These are phyloP conservation scores for Theobroma grandiflorum DNA, from an alignment of 441 rosid genomes.

Conservation along the genomic window DNA sequence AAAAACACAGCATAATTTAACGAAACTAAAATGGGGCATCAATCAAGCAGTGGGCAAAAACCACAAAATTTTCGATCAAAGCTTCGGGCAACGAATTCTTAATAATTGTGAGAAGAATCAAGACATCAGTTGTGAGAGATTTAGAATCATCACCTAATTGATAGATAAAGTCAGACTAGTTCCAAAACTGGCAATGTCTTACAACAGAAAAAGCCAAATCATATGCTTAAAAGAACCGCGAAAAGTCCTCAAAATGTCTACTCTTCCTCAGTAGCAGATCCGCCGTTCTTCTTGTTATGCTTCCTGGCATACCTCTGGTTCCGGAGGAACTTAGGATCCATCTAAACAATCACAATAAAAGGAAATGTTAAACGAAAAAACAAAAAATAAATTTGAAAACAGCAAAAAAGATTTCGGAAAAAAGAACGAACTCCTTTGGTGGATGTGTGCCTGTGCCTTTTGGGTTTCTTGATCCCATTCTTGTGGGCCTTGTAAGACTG, in stretches of 20 bases:
- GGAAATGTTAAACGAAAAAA: background rate
- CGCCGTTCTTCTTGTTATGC: constrained; percentile 44
- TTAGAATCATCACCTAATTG: background rate
- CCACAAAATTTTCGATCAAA: constrained; percentile 5
- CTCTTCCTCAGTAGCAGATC: constrained; percentile 42
- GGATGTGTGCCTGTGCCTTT: constrained; percentile 37
- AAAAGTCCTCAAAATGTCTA: constrained; percentile 6
- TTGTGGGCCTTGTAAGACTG: constrained; percentile 46
- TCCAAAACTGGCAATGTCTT: background rate
- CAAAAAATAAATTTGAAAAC: background rate
- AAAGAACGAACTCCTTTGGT: constrained; percentile 40
- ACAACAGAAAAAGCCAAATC: constrained; percentile 2
- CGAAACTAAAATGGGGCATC: background rate
- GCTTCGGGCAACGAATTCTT: background rate
- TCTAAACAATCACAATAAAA: constrained; percentile 20
- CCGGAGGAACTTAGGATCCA: constrained; percentile 53
- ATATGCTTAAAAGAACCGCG: background rate
- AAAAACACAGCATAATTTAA: background rate
- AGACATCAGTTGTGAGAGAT: background rate
- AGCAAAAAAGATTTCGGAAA: background rate
- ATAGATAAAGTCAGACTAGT: background rate
- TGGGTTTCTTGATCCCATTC: constrained; percentile 48
- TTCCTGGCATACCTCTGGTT: constrained; percentile 58
- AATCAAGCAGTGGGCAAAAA: background rate
- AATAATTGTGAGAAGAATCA: background rate